Base-by-base conservation (phyloP, 2,329 filamentous ascomycete genomes). In the Akanthomyces uredinophilus region DNA sequence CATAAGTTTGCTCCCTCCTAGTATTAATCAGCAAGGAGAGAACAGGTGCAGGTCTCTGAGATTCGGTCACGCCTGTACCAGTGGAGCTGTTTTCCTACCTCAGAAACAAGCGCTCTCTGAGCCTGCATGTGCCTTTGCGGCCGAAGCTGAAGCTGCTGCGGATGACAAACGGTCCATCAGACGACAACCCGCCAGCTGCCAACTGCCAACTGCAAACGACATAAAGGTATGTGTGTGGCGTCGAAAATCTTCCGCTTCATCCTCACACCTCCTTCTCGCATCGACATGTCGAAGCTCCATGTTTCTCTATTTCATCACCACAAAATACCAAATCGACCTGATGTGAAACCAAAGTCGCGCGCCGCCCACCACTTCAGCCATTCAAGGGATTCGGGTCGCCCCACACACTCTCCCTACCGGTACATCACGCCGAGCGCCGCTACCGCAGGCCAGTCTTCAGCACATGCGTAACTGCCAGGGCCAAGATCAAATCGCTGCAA, bases 331-430 rank as follows among this genome's bases (percentile, higher is more conserved):
- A 57, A 41, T 50, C 56, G 46, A 51, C 43, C 44, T 27, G 24
- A 59, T 59, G 35, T 43, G 46, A 59, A 59, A 50, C 46, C 27
- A 18, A 39, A 16, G 13, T 59, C 32, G 46, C 32, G 44, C 35
- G n/a, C 27, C 18, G 20, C 16, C 37, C 29, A 18, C 16, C 27
- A 29, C 14, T 41, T 11, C 51, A 54, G 35, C 22, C 35, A 43
- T 41, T 35, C 24, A 32, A 41, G 16, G 56, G 56, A 57, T 57
- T 11, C 16, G 20, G 32, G 13, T 39, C 16, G 56, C 56, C 56
- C 56, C 56, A 59, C 41, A 43, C 54, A 22, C 44, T 50, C 46
- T 59, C 56, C 56, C 56, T 51, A n/a, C n/a, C n/a, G n/a, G n/a
- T n/a, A 32, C 35, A 43, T 39, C 44, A 39, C n/a, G 3, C 18